phyloP scores from a whole-genome alignment of 768 basidiomycete genomes.

The Termitomyces eurrhizus region DNA sequence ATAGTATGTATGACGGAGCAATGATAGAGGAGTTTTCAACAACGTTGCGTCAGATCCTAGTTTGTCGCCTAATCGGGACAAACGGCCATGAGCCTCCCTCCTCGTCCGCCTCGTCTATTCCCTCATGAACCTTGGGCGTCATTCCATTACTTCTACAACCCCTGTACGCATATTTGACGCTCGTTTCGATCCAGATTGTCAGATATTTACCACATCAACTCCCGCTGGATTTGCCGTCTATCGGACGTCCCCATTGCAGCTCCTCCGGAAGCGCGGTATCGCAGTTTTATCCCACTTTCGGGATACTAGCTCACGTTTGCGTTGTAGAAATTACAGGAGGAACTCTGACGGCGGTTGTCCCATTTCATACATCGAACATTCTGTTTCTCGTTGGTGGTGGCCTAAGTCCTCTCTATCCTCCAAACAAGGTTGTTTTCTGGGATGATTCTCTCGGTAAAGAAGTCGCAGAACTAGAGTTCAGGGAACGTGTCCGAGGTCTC shows the following conservation, averaged over 20 bases:
- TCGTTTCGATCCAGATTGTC: slow-evolving; percentile 74
- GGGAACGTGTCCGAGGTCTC: slow-evolving; percentile 76
- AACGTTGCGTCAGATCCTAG: slow-evolving; percentile 10
- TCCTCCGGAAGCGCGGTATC: slow-evolving; percentile 79
- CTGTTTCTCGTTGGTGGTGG: slow-evolving; percentile 88
- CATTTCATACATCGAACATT: slow-evolving; percentile 77
- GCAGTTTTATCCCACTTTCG: slow-evolving; percentile 15
- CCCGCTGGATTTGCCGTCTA: slow-evolving; percentile 84
- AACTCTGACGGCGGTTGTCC: slow-evolving; percentile 72
- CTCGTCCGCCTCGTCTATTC: slow-evolving; percentile 12
- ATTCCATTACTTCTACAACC: slow-evolving; percentile 72
- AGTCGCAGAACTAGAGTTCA: slow-evolving; percentile 86
- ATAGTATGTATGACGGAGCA: neutral
- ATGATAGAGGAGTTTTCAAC: neutral
- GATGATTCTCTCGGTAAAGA: slow-evolving; percentile 74
- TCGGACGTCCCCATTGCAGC: slow-evolving; percentile 66
- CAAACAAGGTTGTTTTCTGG: slow-evolving; percentile 91
- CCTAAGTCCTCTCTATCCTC: slow-evolving; percentile 82
- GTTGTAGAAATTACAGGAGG: slow-evolving; percentile 70
- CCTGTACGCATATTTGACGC: slow-evolving; percentile 76
- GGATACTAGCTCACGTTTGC: neutral
- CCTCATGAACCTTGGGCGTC: slow-evolving; percentile 83
- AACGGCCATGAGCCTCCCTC: slow-evolving; percentile 15
- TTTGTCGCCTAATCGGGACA: slow-evolving; percentile 16
- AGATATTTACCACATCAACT: slow-evolving; percentile 77